Evolutionary conservation across 2,329 filamentous ascomycete species (phyloP).

Genomic region (Exophiala aquamarina): DNA sequence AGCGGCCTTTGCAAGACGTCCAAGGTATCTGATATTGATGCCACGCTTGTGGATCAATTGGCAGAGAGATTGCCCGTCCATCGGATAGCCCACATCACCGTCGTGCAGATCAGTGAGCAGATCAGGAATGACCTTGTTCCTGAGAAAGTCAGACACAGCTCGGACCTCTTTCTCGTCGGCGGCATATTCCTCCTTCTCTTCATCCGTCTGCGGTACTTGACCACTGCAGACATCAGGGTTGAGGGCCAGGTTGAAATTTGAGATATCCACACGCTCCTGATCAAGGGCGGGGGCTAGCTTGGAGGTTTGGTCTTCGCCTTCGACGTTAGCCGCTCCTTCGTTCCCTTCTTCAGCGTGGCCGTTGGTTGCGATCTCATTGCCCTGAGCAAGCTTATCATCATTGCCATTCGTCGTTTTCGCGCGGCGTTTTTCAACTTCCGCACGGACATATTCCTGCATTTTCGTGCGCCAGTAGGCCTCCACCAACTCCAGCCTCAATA

Average conservation of each 20-base stretch:
- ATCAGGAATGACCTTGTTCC: constrained; percentile 75
- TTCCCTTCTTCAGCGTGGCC: constrained; percentile 23
- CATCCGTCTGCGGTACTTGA: constrained; percentile 83
- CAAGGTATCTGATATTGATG: constrained; percentile 96
- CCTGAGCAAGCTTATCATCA: constrained; percentile 35
- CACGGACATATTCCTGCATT: constrained; percentile 84
- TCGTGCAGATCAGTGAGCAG: constrained; percentile 84
- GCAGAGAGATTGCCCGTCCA: constrained; percentile 93
- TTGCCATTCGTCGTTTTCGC: constrained; percentile 41
- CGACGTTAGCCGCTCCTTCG: constrained; percentile 36
- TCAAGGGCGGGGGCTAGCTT: constrained; percentile 34
- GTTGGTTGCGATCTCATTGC: constrained; percentile 28
- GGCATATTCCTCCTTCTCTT: constrained; percentile 79
- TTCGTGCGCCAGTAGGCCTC: constrained; percentile 81
- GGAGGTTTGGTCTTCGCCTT: constrained; percentile 43
- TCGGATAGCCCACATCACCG: constrained; percentile 93
- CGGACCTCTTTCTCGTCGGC: constrained; percentile 88
- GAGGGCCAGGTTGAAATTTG: constrained; percentile 80
- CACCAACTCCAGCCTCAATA: constrained; percentile 84
- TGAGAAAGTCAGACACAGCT: constrained; percentile 76
- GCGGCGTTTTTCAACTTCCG: constrained; percentile 68
- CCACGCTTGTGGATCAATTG: constrained; percentile 91
- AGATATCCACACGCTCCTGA: constrained; percentile 77
- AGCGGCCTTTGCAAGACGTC: constrained; percentile 72
- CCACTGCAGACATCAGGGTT: constrained; percentile 97